Base-by-base conservation (phyloP, 805 yeast genomes). In the Nakazawaea anatomiae region DNA sequence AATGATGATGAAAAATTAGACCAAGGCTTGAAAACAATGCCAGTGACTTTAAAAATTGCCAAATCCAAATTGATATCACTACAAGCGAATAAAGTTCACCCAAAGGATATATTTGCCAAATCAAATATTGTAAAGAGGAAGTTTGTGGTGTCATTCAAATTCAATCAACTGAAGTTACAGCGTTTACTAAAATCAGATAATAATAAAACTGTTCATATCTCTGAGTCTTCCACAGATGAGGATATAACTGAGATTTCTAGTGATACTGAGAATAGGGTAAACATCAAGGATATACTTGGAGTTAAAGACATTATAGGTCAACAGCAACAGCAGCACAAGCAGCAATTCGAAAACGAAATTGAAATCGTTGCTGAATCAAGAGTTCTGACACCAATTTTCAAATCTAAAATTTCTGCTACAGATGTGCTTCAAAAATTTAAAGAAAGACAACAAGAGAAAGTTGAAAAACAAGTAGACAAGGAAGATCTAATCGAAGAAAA, bases 381-480 rank as follows among this genome's bases (percentile, higher is more conserved):
- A 42, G 6, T 42, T 28, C 25, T 18, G 29, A 14, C 10, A 30
- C 44, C n/a, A 31, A 29, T 27, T 8, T 40, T 50, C 39, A 50
- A 42, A 38, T 45, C 48, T 5, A 50, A 46, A 31, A 35, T 50
- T 7, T 42, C 46, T 5, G 49, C 52, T 7, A 31, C 36, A 7
- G 8, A n/a, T 12, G 42, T 44, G 11, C 42, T 50, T n/a, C 45
- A 32, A 30, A 45, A 34, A 27, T 50, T 50, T 38, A 50, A 50
- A 44, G 42, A 50, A 12, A 18, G 52, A 27, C 52, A 50, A 29
- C 32, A 10, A 14, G 41, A 18, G 12, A 32, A 41, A 30, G 28
- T 35, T 10, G 34, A 8, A 42, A 34, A 42, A 10, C 25, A 30
- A 30, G 6, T 14, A 7, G 30, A 7, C 5, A 31, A 31, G 6